These are phyloP conservation scores for Penicillium capsulatum DNA, from an alignment of 2,329 filamentous ascomycete species.

Conservation along the genomic window DNA sequence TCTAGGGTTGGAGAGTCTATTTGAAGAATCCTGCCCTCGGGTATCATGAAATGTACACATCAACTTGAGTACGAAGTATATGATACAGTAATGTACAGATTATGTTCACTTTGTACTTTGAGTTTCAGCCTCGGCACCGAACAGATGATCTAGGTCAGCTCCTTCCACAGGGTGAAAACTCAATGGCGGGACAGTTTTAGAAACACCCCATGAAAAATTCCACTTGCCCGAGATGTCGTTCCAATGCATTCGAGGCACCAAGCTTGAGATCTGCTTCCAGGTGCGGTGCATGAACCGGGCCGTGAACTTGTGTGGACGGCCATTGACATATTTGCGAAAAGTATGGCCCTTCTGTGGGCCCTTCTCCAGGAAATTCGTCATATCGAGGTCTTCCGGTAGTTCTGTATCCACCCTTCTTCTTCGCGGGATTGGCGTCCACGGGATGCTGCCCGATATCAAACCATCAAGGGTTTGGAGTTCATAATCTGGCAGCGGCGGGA, in stretches of 20 bases:
- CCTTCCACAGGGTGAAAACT: slow-evolving; percentile 8
- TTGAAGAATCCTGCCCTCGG: no score
- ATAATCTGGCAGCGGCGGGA: slow-evolving; percentile 39
- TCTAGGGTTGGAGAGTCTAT: no score
- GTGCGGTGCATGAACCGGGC: slow-evolving; percentile 36
- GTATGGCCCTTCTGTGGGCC: slow-evolving; percentile 37
- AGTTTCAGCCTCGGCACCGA: slow-evolving; percentile 3
- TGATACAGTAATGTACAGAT: no score
- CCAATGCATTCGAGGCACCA: slow-evolving; percentile 31
- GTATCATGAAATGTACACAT: no score
- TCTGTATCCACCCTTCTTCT: slow-evolving; percentile 14
- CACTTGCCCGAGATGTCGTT: slow-evolving; percentile 20
- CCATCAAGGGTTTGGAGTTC: slow-evolving; percentile 35
- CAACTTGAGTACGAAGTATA: no score
- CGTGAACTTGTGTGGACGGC: slow-evolving; percentile 41
- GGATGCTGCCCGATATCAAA: slow-evolving; percentile 29
- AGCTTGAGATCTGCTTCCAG: slow-evolving; percentile 35
- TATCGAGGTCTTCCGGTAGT: slow-evolving; percentile 9
- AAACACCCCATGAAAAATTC: slow-evolving; percentile 30
- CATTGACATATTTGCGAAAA: slow-evolving; percentile 30
- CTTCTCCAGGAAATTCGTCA: slow-evolving; percentile 30
- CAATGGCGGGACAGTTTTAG: slow-evolving; percentile 15
- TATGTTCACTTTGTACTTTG: background rate
- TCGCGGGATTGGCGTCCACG: slow-evolving; percentile 31
- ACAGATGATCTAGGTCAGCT: slow-evolving; percentile 10